Evolutionary conservation across 371 early-diverging fungal genomes (phyloP).

Genomic region (Mortierella sp.): DNA sequence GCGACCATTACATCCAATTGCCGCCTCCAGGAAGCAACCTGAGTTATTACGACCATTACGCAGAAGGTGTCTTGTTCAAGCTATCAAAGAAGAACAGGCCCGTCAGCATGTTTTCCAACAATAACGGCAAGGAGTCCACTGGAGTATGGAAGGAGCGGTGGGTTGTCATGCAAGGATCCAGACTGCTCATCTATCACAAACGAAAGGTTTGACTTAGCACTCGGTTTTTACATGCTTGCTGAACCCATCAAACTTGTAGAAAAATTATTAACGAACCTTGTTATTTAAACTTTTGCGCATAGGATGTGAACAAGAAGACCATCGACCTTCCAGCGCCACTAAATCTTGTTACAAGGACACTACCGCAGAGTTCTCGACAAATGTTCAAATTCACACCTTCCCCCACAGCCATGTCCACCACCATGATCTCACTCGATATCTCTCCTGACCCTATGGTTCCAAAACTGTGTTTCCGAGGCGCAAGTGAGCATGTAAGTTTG

Average conservation of each 20-base stretch:
- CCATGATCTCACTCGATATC: constrained; percentile 29
- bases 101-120: constrained; percentile 30
- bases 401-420: constrained; percentile 26
- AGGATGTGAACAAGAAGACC: constrained; percentile 44
- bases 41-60: constrained; percentile 46
- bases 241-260: neutral
- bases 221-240: neutral
- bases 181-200: constrained; percentile 39
- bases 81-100: constrained; percentile 49
- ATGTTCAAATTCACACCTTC: constrained; percentile 20
- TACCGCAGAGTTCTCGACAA: constrained; percentile 24
- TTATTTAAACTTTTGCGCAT: neutral
- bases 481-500: constrained; percentile 38
- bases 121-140: constrained; percentile 25
- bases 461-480: constrained; percentile 49
- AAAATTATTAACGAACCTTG: neutral
- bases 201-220: constrained; percentile 33
- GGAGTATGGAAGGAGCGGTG: constrained; percentile 55
- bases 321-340: constrained; percentile 36
- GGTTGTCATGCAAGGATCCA: constrained; percentile 53
- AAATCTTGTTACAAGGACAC: constrained; percentile 11
- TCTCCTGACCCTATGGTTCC: constrained; percentile 31
- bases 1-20: constrained; percentile 44
- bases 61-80: constrained; percentile 48
- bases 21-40: constrained; percentile 37